Percentiles rank a stretch among this genome's conserved stretches.
phyloP scores from a whole-genome alignment of 164 flowering plant species.

The Litsea cubeba region DNA sequence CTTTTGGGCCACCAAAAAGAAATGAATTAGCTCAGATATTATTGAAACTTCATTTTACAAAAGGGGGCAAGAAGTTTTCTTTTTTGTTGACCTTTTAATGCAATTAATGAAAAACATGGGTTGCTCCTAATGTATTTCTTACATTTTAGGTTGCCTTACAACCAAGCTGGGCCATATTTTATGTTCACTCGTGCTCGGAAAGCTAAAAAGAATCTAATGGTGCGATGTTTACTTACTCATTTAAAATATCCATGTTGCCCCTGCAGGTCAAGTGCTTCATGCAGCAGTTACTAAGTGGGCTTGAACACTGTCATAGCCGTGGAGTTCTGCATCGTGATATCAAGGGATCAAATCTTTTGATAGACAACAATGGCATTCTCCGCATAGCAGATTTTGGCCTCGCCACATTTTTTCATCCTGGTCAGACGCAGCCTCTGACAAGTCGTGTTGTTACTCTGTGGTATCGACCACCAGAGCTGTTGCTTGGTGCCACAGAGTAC shows the following conservation, averaged over 20 bases:
- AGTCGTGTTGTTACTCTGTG: constrained; percentile 95
- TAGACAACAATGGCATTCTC: constrained; percentile 65
- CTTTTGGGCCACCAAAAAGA: too few relatives aligned
- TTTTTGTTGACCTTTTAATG: neutral
- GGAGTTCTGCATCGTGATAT: constrained; percentile 90
- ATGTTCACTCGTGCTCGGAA: too few relatives aligned
- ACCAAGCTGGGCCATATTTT: neutral
- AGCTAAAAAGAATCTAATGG: too few relatives aligned
- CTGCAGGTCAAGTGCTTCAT: constrained; percentile 82
- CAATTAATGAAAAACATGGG: neutral
- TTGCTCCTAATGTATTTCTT: neutral
- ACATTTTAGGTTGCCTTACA: neutral
- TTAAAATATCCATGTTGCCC: neutral
- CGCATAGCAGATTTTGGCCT: constrained; percentile 86
- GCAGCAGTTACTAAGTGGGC: constrained; percentile 75
- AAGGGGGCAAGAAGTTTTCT: neutral
- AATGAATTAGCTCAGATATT: neutral
- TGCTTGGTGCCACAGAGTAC: constrained; percentile 86
- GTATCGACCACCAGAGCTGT: constrained; percentile 94
- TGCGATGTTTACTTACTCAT: too few relatives aligned
- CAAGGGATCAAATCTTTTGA: constrained; percentile 83
- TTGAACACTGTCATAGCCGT: constrained; percentile 80
- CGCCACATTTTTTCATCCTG: constrained; percentile 55
- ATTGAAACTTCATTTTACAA: neutral
- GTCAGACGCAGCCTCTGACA: constrained; percentile 66